Base-by-base conservation (phyloP, 129 eudicot genomes). In the Tagetes patula region DNA sequence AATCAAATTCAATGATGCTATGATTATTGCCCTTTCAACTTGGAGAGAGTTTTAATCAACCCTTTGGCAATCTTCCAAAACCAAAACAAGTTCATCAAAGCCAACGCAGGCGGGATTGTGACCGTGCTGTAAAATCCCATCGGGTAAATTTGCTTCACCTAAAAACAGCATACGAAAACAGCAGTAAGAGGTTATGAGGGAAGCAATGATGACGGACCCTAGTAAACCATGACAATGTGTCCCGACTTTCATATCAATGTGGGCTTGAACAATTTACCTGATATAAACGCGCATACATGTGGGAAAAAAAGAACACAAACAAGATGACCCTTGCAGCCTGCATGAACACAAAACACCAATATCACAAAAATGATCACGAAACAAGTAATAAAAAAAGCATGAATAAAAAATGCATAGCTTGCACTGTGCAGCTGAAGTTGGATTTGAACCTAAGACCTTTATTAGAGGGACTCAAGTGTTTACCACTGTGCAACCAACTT, bases 41-140 rank as follows among this genome's bases (percentile, higher is more conserved):
- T 83, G 1, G 72, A 47, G 66, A 89, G 78, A 2, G 88, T 89
- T 74, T 85, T 92, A 43, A 89, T 79, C 92, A 92, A 50, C 39
- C 96, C 98, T 82, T 74, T 89, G 42, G 87, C 77, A 5, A 92
- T 92, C 76, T 89, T 92, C 88, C 91, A 81, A 65, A 92, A 92
- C 98, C 98, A 92, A 69, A 89, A 80, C 73, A 82, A 20, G 65
- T 92, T 92, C 95, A 89, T 82, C 80, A 77, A 40, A 30, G 88
- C 74, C 77, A 92, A 56, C 46, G 58, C 77, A 0, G 85, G 79
- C 12, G 98, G 87, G 39, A 82, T 70, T 9, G 77, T 76, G 0
- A 89, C n/a, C 82, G 79, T 12, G 83, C 89, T 76, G 85, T 81
- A 85, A 65, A 66, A 89, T 8, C 88, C 89, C 70, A 73, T 40